A percentile compares a stretch with the other conserved stretches of the same genome.
These are phyloP conservation scores for Fusarium napiforme DNA, from an alignment of 2,329 filamentous ascomycete species.

Conservation along the genomic window DNA sequence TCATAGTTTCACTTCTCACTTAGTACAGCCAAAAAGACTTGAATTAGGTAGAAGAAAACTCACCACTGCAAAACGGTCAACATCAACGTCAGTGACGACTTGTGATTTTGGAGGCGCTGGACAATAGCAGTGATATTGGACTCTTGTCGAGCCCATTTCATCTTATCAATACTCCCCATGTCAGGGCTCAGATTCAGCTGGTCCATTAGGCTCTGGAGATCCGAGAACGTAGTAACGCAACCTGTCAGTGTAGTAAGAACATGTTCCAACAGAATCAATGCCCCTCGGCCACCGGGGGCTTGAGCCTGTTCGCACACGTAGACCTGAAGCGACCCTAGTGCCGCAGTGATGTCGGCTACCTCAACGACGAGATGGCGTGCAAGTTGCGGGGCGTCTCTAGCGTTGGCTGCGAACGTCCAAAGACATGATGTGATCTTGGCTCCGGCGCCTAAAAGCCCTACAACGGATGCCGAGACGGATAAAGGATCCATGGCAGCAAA, in stretches of 20 bases:
- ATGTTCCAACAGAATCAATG: background rate
- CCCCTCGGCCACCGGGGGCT: background rate
- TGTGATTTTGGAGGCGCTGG: background rate
- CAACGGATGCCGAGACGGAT: background rate
- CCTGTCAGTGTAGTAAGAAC: background rate
- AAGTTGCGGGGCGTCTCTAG: background rate
- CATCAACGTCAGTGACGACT: background rate
- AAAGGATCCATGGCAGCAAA: background rate
- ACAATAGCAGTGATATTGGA: background rate
- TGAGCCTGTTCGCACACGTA: background rate
- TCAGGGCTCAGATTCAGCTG: background rate
- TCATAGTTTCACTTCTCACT: background rate
- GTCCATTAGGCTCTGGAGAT: background rate
- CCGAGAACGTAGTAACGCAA: background rate
- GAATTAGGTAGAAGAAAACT: rapidly evolving
- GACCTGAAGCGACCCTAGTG: background rate
- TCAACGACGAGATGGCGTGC: background rate
- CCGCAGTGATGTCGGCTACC: background rate
- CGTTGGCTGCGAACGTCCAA: background rate
- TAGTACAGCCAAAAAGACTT: rapidly evolving
- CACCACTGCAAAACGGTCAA: background rate
- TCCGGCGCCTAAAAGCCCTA: background rate
- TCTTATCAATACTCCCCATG: background rate
- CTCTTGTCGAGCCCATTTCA: background rate
- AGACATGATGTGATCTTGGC: background rate